These are phyloP conservation scores for Mycena alexandri DNA, from an alignment of 768 basidiomycete genomes.

Conservation along the genomic window DNA sequence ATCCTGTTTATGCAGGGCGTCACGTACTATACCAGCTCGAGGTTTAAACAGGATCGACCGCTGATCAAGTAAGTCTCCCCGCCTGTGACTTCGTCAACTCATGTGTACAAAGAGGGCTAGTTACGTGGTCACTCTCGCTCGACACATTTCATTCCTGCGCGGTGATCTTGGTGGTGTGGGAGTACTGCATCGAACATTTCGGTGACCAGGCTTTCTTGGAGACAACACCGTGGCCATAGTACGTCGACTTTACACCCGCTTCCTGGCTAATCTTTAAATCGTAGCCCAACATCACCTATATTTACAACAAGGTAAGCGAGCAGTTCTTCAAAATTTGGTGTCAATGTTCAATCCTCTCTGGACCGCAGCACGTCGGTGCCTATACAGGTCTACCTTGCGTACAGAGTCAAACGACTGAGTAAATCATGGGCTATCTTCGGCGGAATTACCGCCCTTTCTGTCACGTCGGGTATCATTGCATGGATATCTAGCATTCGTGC, in stretches of 20 bases:
- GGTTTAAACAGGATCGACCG: constrained; percentile 1
- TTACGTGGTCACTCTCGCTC: constrained; percentile 10
- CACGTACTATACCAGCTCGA: constrained; percentile 9
- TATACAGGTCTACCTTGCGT: constrained; percentile 14
- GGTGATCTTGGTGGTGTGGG: constrained; percentile 14
- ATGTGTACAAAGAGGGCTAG: constrained; percentile 14
- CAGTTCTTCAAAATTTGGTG: no score
- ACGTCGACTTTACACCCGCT: background rate
- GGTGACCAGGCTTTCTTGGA: background rate
- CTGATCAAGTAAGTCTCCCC: constrained; percentile 12
- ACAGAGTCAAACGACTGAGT: constrained; percentile 8
- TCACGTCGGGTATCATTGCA: constrained; percentile 1
- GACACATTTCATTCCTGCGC: constrained; percentile 15
- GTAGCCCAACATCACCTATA: constrained; percentile 17
- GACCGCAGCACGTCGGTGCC: constrained; percentile 11
- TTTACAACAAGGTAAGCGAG: constrained; percentile 2
- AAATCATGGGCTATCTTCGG: constrained; percentile 11
- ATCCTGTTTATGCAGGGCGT: constrained; percentile 9
- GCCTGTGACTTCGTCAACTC: background rate
- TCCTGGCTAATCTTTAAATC: background rate
- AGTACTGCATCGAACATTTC: constrained; percentile 16
- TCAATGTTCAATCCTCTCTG: background rate
- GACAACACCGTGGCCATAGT: constrained; percentile 21
- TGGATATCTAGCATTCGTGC: constrained; percentile 4
- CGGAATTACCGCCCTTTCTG: constrained; percentile 1